phyloP scores from a whole-genome alignment of 805 yeast genomes.

The Isabelozyma rhagii region DNA sequence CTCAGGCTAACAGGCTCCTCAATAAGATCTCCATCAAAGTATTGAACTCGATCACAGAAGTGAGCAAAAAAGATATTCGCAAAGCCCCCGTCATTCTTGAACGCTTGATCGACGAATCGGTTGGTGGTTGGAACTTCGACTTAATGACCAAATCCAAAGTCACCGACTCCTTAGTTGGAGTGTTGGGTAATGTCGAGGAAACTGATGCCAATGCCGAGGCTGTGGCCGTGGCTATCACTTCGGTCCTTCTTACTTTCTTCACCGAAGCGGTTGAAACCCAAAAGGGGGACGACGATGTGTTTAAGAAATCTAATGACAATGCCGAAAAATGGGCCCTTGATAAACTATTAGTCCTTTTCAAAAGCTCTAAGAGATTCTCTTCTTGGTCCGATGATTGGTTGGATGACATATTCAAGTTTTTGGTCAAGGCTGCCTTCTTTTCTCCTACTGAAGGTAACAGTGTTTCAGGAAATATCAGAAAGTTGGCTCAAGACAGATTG shows the following conservation, averaged over 20 bases:
- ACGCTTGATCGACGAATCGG: constrained; percentile 23
- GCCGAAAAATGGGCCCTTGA: constrained; percentile 61
- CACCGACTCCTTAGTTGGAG: constrained; percentile 35
- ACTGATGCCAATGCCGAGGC: constrained; percentile 7
- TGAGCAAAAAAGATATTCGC: constrained; percentile 31
- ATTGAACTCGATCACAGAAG: constrained; percentile 41
- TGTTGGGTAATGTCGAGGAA: constrained; percentile 16
- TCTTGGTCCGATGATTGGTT: constrained; percentile 18
- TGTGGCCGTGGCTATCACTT: constrained; percentile 17
- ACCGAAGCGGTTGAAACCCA: constrained; percentile 15
- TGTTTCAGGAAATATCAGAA: constrained; percentile 32
- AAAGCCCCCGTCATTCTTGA: constrained; percentile 33
- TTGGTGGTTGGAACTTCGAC: constrained; percentile 70
- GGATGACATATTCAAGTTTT: constrained; percentile 34
- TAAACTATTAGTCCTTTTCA: constrained; percentile 49
- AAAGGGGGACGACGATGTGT: constrained; percentile 16
- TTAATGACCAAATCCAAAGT: constrained; percentile 67
- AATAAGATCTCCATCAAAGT: constrained; percentile 62
- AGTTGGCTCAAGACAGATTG: constrained; percentile 57
- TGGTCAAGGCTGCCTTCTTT: constrained; percentile 44
- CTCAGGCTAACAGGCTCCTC: constrained; percentile 61
- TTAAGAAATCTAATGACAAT: constrained; percentile 28
- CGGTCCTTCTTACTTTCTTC: constrained; percentile 22
- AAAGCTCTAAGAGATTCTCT: constrained; percentile 39
- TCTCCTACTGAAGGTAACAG: constrained; percentile 8